Conservation (phyloP, 352 stramenopile species). For the Globisporangium iwayamae region DNA sequence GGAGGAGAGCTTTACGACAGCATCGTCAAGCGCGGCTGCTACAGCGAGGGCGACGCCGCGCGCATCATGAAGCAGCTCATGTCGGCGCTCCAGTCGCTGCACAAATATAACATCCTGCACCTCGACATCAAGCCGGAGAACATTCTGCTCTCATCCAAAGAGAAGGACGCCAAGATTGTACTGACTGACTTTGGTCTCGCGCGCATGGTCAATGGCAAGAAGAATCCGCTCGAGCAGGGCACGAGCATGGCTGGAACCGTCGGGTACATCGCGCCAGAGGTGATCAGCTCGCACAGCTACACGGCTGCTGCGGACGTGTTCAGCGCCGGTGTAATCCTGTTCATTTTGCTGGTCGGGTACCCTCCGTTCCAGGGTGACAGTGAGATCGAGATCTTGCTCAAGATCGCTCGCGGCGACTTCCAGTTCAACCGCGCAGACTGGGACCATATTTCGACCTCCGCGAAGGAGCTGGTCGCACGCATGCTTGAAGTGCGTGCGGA, state of each 20-base stretch:
- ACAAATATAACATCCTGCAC: constrained; percentile 76
- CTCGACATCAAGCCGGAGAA: constrained; percentile 82
- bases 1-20: constrained; percentile 76
- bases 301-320: constrained; percentile 70
- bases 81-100: constrained; percentile 57
- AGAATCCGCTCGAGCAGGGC: constrained; percentile 55
- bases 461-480: constrained; percentile 62
- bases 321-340: constrained; percentile 77
- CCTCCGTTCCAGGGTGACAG: constrained; percentile 71
- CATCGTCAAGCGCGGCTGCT: constrained; percentile 61
- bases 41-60: constrained; percentile 61
- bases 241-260: constrained; percentile 74
- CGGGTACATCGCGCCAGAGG: constrained; percentile 76
- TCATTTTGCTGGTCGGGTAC: constrained; percentile 77
- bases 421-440: constrained; percentile 66
- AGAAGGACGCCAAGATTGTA: constrained; percentile 58
- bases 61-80: constrained; percentile 65
- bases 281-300: constrained; percentile 68
- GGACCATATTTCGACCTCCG: constrained; percentile 45
- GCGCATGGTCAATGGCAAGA: constrained; percentile 69
- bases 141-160: constrained; percentile 59
- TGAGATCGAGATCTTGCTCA: constrained; percentile 74
- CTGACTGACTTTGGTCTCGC: constrained; percentile 76
- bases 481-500: constrained; percentile 76
- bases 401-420: constrained; percentile 72